Percentiles rank a stretch among this genome's conserved stretches.
These are phyloP conservation scores for Colletotrichum agaves DNA, from an alignment of 2,329 filamentous ascomycete genomes.

Conservation along the genomic window DNA sequence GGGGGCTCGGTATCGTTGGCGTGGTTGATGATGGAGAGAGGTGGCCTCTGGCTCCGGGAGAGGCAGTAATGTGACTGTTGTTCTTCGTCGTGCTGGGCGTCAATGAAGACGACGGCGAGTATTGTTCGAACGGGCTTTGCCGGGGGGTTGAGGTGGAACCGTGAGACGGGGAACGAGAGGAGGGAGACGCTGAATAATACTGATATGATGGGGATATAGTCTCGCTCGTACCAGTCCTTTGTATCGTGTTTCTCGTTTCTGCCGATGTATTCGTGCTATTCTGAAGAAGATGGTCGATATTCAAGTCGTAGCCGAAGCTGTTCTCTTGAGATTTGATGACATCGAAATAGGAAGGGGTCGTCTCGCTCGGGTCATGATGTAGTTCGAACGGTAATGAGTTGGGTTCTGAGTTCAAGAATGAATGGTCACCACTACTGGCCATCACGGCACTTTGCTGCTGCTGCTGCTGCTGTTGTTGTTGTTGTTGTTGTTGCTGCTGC, in stretches of 20 bases:
- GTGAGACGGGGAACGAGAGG: not conserved
- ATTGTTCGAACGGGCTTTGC: not conserved
- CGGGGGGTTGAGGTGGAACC: not conserved
- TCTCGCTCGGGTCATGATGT: not conserved
- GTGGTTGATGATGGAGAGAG: not conserved
- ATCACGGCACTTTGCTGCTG: not conserved
- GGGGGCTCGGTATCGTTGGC: not conserved
- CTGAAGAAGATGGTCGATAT: not conserved
- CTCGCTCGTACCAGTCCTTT: not conserved
- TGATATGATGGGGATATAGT: not conserved
- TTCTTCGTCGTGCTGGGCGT: not conserved
- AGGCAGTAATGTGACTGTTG: not conserved
- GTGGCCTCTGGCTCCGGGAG: not conserved
- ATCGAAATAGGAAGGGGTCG: not conserved
- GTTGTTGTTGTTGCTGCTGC: not conserved
- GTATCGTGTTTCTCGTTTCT: not conserved
- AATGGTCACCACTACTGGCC: not conserved
- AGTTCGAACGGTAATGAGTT: not conserved
- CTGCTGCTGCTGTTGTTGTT: not conserved
- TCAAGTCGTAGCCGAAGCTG: conserved; percentile 9
- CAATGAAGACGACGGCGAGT: not conserved
- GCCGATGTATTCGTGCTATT: not conserved
- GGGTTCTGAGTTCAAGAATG: not conserved
- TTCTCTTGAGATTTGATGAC: not conserved
- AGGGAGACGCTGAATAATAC: not conserved